Base-by-base conservation (phyloP, 129 eudicot species). In the Scalesia atractyloides region DNA sequence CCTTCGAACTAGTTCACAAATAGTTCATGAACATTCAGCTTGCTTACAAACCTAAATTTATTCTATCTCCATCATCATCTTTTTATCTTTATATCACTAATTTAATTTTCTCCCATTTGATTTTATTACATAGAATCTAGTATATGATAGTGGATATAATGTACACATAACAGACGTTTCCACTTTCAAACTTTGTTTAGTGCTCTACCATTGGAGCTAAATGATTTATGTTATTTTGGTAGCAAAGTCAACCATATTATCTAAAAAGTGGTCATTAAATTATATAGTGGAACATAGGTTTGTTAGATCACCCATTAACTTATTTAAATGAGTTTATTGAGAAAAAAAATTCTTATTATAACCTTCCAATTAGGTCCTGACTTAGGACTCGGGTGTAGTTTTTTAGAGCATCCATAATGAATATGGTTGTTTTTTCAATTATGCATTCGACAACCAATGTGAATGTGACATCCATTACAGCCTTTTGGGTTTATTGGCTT, bases 111-210 rank as follows among this genome's bases (percentile, higher is more conserved):
- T 33, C 41, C 52, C 49, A 68, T 49, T 49, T 51, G 34, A 69
- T 33, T 18, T 2, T 24, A n/a, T 49, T 61, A 48, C 61, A 61
- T 11, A 65, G 77, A 63, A 75, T 70, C 50, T 78, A n/a, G 43
- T 61, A 69, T 33, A 62, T 41, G 46, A 76, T 20, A 61, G 72
- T 77, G 72, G 82, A 77, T 50, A 70, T 51, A 77, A 62, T 71
- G 59, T 75, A 66, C 73, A 66, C 68, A 67, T 54, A 76, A 76
- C 73, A 76, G 66, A 64, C 71, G 64, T 62, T 70, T 26, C 14
- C 46, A 47, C 72, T 63, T 70, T 70, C 65, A 51, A 51, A 52
- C 72, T 51, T 77, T 70, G 48, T 64, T 62, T 78, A 71, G 73
- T 78, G 77, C 60, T 63, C 16, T 63, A 30, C 15, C 74, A 56